Evolutionary conservation across 2,329 filamentous ascomycete genomes (phyloP).

Genomic region (Colletotrichum sp.): DNA sequence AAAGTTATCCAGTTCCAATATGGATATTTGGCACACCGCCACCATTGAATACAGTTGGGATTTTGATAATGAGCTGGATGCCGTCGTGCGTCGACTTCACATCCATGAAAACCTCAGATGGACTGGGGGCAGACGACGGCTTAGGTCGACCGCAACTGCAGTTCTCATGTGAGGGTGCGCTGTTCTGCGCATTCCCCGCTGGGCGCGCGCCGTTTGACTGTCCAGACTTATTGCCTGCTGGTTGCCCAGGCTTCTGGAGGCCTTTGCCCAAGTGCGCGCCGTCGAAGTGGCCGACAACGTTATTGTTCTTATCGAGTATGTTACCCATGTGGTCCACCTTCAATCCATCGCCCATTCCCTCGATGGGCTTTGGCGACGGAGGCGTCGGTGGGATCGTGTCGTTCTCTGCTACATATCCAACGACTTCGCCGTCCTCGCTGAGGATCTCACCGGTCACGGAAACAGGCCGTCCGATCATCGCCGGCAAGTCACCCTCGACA

Average conservation of each 20-base stretch:
- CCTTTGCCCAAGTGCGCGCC: constrained; percentile 36
- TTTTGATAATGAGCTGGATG: constrained; percentile 61
- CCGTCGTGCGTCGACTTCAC: constrained; percentile 62
- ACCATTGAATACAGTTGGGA: constrained; percentile 57
- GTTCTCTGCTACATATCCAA: constrained; percentile 49
- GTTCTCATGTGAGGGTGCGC: constrained; percentile 27
- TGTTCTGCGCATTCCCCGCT: constrained; percentile 24
- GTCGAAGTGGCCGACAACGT: constrained; percentile 52
- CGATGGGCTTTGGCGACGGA: constrained; percentile 30
- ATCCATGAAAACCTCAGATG: constrained; percentile 60
- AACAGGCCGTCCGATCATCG: constrained; percentile 56
- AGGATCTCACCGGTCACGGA: constrained; percentile 50
- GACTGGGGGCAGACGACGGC: constrained; percentile 41
- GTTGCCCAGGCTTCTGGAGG: constrained; percentile 40
- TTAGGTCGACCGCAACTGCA: constrained; percentile 34
- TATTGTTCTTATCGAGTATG: constrained; percentile 47
- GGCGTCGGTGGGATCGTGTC: constrained; percentile 30
- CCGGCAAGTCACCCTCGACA: constrained; percentile 57
- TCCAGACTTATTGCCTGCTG: background rate
- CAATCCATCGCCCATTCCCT: constrained; percentile 40
- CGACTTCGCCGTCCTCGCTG: constrained; percentile 43
- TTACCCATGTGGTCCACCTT: constrained; percentile 50
- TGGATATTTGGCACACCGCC: constrained; percentile 33
- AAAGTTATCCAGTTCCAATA: constrained; percentile 26
- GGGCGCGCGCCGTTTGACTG: background rate